phyloP scores from a whole-genome alignment of 2,329 filamentous ascomycete genomes.

The Fusarium marasasianum region DNA sequence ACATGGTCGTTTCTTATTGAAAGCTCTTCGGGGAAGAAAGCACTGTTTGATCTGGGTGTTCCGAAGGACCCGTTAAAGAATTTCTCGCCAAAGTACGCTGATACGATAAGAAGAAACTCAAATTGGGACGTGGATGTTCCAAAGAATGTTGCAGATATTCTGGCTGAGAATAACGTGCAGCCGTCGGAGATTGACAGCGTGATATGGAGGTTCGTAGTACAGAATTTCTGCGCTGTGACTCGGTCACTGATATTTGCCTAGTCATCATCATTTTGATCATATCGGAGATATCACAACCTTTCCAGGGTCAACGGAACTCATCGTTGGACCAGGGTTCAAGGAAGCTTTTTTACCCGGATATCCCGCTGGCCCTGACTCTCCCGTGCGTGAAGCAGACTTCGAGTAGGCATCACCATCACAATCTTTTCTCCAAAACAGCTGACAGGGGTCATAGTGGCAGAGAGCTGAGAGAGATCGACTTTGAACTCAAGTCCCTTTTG shows the following conservation, averaged over 20 bases:
- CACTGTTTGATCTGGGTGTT: slow-evolving; percentile 21
- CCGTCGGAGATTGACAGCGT: slow-evolving; percentile 7
- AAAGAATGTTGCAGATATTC: slow-evolving; percentile 19
- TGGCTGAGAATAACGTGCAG: neutral
- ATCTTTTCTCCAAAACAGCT: rapidly evolving
- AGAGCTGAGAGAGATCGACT: slow-evolving; percentile 13
- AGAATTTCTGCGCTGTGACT: rapidly evolving
- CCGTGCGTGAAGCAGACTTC: slow-evolving; percentile 14
- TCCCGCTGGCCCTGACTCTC: neutral
- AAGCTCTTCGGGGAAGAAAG: neutral
- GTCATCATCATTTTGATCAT: slow-evolving; percentile 30
- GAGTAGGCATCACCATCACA: neutral
- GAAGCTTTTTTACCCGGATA: slow-evolving; percentile 26
- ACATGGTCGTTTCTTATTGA: slow-evolving; percentile 25
- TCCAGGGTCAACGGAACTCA: slow-evolving; percentile 9
- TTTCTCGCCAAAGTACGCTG: neutral
- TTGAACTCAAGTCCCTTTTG: neutral
- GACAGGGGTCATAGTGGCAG: neutral
- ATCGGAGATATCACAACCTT: slow-evolving; percentile 24
- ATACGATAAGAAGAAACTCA: neutral
- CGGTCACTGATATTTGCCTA: neutral
- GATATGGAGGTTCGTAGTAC: slow-evolving; percentile 20
- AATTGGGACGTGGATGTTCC: neutral
- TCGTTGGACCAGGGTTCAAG: slow-evolving; percentile 27
- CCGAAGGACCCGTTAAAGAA: slow-evolving; percentile 7